Evolutionary conservation across 176 grass and related monocot genomes (phyloP).

Genomic region (Carex myosuroides): DNA sequence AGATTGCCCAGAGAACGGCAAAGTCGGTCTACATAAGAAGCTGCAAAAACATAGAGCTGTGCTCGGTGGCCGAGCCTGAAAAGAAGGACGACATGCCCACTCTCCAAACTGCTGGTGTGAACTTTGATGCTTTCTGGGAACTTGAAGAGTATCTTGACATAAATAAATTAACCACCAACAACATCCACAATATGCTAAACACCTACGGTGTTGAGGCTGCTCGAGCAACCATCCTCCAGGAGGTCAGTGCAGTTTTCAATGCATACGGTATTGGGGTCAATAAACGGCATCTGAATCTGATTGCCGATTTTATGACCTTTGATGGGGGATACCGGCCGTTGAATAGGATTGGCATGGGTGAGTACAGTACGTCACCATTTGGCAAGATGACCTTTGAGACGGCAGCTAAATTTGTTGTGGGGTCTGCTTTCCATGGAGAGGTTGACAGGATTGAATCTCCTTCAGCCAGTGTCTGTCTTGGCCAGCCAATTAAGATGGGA

Average conservation of each 20-base stretch:
- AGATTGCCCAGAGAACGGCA: slow-evolving; percentile 78
- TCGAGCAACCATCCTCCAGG: slow-evolving; percentile 50
- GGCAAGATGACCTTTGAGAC: slow-evolving; percentile 91
- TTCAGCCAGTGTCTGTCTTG: slow-evolving; percentile 71
- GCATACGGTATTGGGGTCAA: slow-evolving; percentile 60
- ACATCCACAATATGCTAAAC: slow-evolving; percentile 58
- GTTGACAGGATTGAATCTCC: slow-evolving; percentile 44
- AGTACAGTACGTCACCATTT: slow-evolving; percentile 71
- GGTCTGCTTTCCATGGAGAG: slow-evolving; percentile 68
- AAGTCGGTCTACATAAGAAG: slow-evolving; percentile 49
- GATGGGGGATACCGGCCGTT: slow-evolving; percentile 68
- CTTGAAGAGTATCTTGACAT: slow-evolving; percentile 39
- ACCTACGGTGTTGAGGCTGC: slow-evolving; percentile 85
- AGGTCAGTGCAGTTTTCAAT: slow-evolving; percentile 49
- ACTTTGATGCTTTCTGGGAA: slow-evolving; percentile 57
- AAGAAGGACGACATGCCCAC: background rate
- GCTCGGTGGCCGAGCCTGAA: slow-evolving; percentile 14
- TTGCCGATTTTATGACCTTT: slow-evolving; percentile 88
- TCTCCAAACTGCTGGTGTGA: slow-evolving; percentile 57
- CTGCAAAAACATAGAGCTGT: slow-evolving; percentile 43
- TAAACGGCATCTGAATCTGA: slow-evolving; percentile 59
- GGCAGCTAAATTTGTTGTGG: slow-evolving; percentile 69
- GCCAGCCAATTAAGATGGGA: slow-evolving; percentile 73
- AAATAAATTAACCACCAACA: slow-evolving; percentile 31
- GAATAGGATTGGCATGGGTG: slow-evolving; percentile 53